A percentile compares a stretch with the other conserved stretches of the same genome.
These are phyloP conservation scores for Blastocystis sp. DNA, from an alignment of 352 stramenopile genomes.

Conservation along the genomic window DNA sequence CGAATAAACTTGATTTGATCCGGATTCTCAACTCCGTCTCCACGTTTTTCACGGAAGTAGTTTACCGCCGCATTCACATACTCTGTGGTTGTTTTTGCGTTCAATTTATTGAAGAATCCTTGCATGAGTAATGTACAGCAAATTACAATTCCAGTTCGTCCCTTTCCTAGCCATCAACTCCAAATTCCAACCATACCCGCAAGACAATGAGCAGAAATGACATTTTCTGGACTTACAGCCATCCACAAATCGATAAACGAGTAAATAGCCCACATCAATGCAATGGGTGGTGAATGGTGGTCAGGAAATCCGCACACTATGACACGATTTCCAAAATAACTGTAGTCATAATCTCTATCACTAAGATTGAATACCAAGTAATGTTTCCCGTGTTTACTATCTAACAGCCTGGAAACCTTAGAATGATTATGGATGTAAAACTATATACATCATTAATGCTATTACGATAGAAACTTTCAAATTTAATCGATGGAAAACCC, in stretches of 20 bases:
- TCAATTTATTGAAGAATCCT: slow-evolving; percentile 59
- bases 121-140: slow-evolving; percentile 63
- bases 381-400: slow-evolving; percentile 48
- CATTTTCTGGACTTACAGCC: slow-evolving; percentile 25
- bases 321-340: slow-evolving; percentile 24
- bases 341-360: slow-evolving; percentile 52
- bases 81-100: slow-evolving; percentile 57
- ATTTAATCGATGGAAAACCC: slow-evolving; percentile 49
- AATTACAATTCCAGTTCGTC: slow-evolving; percentile 50
- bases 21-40: slow-evolving; percentile 50
- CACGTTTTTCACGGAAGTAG: slow-evolving; percentile 59
- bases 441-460: slow-evolving; percentile 51
- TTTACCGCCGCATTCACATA: slow-evolving; percentile 65
- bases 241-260: slow-evolving; percentile 61
- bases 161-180: slow-evolving; percentile 7
- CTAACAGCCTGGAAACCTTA: slow-evolving; percentile 26
- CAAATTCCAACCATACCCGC: background rate
- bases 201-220: slow-evolving; percentile 51
- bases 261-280: slow-evolving; percentile 61
- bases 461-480: slow-evolving; percentile 63
- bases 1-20: slow-evolving; percentile 67
- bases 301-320: slow-evolving; percentile 53
- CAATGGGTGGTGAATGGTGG: slow-evolving; percentile 58
- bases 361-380: slow-evolving; percentile 55
- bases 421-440: background rate